phyloP scores from a whole-genome alignment of 2,329 filamentous ascomycete genomes.

The Microdochium paspali region DNA sequence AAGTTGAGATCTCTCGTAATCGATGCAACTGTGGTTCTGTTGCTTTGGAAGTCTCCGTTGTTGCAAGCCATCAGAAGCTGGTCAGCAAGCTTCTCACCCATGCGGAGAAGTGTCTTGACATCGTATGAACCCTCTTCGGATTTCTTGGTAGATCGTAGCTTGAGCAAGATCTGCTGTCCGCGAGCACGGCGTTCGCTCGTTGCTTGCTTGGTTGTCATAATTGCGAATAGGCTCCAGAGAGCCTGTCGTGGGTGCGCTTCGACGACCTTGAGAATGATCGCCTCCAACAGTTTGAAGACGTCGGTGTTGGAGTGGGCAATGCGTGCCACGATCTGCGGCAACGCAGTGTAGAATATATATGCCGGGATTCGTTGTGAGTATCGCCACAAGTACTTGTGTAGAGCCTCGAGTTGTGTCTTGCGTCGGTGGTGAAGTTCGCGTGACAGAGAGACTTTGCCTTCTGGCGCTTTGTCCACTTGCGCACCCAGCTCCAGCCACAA shows the following conservation, averaged over 20 bases:
- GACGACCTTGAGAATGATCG: constrained; percentile 81
- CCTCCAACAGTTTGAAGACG: constrained; percentile 67
- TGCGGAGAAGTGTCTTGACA: constrained; percentile 60
- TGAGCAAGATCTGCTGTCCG: constrained; percentile 41
- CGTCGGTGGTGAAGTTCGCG: constrained; percentile 45
- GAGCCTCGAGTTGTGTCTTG: constrained; percentile 54
- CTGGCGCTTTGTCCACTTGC: constrained; percentile 54
- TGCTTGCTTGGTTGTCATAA: constrained; percentile 69
- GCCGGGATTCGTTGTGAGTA: constrained; percentile 65
- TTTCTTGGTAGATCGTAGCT: constrained; percentile 39
- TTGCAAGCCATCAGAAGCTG: constrained; percentile 76
- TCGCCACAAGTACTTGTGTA: constrained; percentile 71
- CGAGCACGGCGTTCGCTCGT: constrained; percentile 48
- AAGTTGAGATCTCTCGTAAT: constrained; percentile 72
- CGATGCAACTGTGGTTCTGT: constrained; percentile 58
- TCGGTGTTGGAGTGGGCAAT: constrained; percentile 77
- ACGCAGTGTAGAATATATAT: constrained; percentile 70
- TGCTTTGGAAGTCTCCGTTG: constrained; percentile 62
- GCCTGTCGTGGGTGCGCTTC: constrained; percentile 82
- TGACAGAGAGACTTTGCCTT: constrained; percentile 42
- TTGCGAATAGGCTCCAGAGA: constrained; percentile 81
- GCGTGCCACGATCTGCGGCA: constrained; percentile 91
- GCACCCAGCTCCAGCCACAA: constrained; percentile 90
- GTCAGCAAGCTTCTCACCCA: constrained; percentile 75
- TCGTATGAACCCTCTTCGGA: constrained; percentile 45